A percentile compares a stretch with the other conserved stretches of the same genome.
Conservation (phyloP, 108 stramenopile genomes). For the Conticribra guillardii region DNA sequence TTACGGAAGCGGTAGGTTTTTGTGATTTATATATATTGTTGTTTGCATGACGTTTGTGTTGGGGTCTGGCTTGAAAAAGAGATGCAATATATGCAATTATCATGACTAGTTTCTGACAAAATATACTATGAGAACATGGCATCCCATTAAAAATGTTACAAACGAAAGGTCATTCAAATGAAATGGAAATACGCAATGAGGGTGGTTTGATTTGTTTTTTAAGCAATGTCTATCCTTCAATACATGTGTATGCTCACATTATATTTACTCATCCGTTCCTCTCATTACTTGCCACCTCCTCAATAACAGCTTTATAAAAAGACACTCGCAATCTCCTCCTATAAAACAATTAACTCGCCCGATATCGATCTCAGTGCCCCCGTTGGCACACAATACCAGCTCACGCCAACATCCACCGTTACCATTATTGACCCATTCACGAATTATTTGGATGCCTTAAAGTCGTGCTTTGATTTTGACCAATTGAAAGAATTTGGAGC, state of each 20-base stretch:
- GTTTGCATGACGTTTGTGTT: no score
- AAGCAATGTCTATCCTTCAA: background rate
- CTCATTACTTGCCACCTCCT: background rate
- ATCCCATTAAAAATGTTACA: background rate
- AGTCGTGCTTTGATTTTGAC: conserved; percentile 95
- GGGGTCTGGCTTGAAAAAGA: no score
- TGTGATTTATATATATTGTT: conserved; percentile 6
- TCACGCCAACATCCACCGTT: conserved; percentile 71
- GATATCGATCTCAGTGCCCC: conserved; percentile 71
- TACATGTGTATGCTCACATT: no score
- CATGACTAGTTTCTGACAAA: no score
- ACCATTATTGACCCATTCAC: conserved; percentile 86
- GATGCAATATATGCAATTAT: no score
- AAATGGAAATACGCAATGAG: no score
- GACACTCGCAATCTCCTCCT: conserved; percentile 63
- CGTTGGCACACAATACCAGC: conserved; percentile 62
- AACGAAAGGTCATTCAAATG: no score
- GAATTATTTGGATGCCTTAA: conserved; percentile 86
- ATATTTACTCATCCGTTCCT: no score
- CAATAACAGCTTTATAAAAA: conserved; percentile 64
- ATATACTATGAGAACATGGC: no score
- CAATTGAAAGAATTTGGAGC: conserved; percentile 72
- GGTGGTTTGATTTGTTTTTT: no score
- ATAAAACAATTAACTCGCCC: conserved; percentile 65
- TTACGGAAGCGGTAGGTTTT: conserved; percentile 91